phyloP scores from a whole-genome alignment of 257 asterid genomes.

The Voacanga thouarsii region DNA sequence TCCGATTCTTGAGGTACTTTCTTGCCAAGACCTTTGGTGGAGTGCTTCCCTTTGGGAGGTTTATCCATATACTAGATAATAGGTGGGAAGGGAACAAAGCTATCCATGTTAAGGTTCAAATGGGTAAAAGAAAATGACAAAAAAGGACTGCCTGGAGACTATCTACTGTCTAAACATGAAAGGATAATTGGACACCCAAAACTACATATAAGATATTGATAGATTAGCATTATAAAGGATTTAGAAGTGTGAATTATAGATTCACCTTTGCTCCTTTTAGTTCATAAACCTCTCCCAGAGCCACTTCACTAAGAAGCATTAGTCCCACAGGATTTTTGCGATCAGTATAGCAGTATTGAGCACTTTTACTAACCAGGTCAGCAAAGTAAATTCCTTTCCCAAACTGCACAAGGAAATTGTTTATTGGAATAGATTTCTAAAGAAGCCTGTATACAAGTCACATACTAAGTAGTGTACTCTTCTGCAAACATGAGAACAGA shows the following conservation, averaged over 20 bases:
- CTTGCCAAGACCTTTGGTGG: constrained; percentile 93
- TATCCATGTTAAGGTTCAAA: not conserved
- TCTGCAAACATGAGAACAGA: constrained; percentile 7
- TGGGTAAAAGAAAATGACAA: not conserved
- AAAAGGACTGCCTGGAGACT: not conserved
- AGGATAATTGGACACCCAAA: not conserved
- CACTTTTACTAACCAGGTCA: constrained; percentile 97
- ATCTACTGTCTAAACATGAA: not conserved
- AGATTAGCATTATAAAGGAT: not conserved
- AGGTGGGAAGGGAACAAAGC: constrained; percentile 6
- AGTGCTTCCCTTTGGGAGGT: constrained; percentile 88
- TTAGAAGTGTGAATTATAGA: constrained; percentile 2
- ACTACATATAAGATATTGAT: not conserved
- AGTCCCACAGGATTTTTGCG: constrained; percentile 82
- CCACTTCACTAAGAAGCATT: constrained; percentile 97
- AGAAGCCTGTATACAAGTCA: not conserved
- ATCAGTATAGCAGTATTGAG: constrained; percentile 86
- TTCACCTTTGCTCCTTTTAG: constrained; percentile 70
- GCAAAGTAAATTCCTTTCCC: constrained; percentile 97
- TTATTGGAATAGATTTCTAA: not conserved
- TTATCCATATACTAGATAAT: constrained; percentile 75
- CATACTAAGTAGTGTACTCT: not conserved
- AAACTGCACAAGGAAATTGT: constrained; percentile 41
- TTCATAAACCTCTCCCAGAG: constrained; percentile 81
- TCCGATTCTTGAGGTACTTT: constrained; percentile 70